Evolutionary conservation across 1,139 yeast species (phyloP).

Genomic region (Yamadazyma blattariae): DNA sequence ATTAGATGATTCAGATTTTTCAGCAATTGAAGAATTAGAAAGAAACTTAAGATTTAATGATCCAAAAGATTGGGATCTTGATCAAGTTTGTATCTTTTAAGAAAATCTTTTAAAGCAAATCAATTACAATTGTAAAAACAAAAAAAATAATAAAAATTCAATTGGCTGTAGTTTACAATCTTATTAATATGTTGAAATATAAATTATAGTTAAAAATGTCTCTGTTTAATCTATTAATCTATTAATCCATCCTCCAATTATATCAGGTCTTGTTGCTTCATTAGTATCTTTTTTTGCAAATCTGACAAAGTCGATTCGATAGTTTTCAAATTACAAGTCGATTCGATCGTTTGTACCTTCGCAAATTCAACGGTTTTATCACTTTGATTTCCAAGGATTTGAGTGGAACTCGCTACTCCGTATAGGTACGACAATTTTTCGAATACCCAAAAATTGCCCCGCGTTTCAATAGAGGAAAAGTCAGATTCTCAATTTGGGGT

Average conservation of each 20-base stretch:
- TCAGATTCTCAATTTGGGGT: too few species aligned
- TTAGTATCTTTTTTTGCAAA: too few species aligned
- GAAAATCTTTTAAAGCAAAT: not conserved
- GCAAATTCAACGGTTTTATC: too few species aligned
- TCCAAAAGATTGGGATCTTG: slow-evolving; percentile 38
- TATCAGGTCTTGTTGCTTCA: too few species aligned
- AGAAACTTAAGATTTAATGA: slow-evolving; percentile 77
- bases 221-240: not conserved
- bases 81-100: slow-evolving; percentile 15
- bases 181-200: slow-evolving; percentile 5
- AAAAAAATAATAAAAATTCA: not conserved
- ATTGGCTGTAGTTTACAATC: slow-evolving; percentile 1
- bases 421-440: too few species aligned
- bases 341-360: too few species aligned
- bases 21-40: slow-evolving; percentile 55
- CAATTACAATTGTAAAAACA: too few species aligned
- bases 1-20: slow-evolving; percentile 53
- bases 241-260: not conserved
- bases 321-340: too few species aligned
- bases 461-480: too few species aligned
- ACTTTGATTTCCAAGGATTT: too few species aligned
- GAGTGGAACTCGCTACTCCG: too few species aligned
- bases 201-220: not conserved
- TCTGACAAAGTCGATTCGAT: too few species aligned
- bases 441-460: slow-evolving; percentile 8